A percentile compares a stretch with the other conserved stretches of the same genome.
Conservation (phyloP, 306 rosid genomes). For the Trichosanthes cucumerina region DNA sequence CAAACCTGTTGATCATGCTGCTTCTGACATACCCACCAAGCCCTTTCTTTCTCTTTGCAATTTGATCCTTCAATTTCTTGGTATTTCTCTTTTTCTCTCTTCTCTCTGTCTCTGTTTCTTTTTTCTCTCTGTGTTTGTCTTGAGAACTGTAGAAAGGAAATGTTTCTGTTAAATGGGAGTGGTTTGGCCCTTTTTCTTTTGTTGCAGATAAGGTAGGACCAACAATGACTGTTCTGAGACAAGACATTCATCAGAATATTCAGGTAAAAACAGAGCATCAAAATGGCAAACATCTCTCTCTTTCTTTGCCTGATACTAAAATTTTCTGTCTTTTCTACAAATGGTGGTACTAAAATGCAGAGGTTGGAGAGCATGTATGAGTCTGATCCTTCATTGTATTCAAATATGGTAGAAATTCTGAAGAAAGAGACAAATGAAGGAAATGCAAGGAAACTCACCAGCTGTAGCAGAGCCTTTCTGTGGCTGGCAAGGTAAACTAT, state of each 20-base stretch:
- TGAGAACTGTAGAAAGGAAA: not conserved
- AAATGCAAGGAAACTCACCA: conserved; percentile 24
- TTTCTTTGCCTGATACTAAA: not conserved
- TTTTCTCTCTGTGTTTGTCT: conserved; percentile 7
- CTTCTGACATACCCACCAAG: conserved; percentile 47
- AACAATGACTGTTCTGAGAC: conserved; percentile 80
- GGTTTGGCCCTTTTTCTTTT: not conserved
- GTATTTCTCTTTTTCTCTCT: conserved; percentile 23
- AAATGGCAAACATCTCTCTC: not conserved
- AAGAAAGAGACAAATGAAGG: conserved; percentile 56
- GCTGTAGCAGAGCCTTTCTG: conserved; percentile 66
- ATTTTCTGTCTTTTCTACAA: not conserved
- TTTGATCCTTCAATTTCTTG: conserved; percentile 72
- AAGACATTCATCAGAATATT: conserved; percentile 74
- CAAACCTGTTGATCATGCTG: conserved; percentile 18
- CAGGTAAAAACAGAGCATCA: conserved; percentile 28
- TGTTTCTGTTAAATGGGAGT: not conserved
- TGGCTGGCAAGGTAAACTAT: conserved; percentile 75
- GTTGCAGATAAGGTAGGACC: conserved; percentile 93
- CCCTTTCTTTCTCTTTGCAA: conserved; percentile 62
- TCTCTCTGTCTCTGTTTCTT: not conserved
- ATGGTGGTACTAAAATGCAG: conserved; percentile 20
- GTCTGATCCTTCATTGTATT: conserved; percentile 37
- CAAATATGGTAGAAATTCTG: conserved; percentile 71
- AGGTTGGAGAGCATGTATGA: conserved; percentile 59